These are phyloP conservation scores for Solanum paucissectum DNA, from an alignment of 257 asterid genomes.

Conservation along the genomic window DNA sequence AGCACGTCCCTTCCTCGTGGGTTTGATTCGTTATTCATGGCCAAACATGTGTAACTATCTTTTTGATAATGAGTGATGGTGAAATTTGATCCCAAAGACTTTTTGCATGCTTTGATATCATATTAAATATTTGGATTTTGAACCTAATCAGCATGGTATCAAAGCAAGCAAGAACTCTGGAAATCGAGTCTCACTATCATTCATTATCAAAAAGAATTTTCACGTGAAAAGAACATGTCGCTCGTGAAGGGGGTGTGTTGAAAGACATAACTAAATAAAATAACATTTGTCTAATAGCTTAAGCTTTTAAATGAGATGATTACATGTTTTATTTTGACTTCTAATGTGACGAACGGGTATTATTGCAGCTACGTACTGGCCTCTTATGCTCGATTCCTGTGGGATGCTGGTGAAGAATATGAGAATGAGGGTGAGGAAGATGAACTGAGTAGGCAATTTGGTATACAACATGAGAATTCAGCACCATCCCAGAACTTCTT, in stretches of 20 bases:
- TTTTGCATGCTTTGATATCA: background rate
- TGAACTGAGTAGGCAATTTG: constrained; percentile 20
- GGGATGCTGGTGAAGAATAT: constrained; percentile 66
- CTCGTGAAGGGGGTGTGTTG: background rate
- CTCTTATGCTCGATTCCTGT: constrained; percentile 79
- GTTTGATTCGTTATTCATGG: background rate
- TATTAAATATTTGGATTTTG: background rate
- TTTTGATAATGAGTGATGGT: background rate
- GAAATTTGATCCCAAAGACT: background rate
- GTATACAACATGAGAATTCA: constrained; percentile 9
- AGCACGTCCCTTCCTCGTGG: background rate
- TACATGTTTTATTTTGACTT: background rate
- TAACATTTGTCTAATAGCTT: background rate
- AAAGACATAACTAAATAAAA: background rate
- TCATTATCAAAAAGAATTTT: background rate
- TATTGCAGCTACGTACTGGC: constrained; percentile 57
- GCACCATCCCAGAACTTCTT: constrained; percentile 5
- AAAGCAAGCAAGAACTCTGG: background rate
- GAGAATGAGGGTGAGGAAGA: constrained; percentile 11
- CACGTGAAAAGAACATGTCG: background rate
- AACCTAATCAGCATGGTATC: background rate
- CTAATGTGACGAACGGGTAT: background rate
- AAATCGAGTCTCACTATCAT: background rate
- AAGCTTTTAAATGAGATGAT: background rate
- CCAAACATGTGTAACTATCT: background rate